Conservation (phyloP, 2,329 filamentous ascomycete species). For the Colletotrichum sp. region DNA sequence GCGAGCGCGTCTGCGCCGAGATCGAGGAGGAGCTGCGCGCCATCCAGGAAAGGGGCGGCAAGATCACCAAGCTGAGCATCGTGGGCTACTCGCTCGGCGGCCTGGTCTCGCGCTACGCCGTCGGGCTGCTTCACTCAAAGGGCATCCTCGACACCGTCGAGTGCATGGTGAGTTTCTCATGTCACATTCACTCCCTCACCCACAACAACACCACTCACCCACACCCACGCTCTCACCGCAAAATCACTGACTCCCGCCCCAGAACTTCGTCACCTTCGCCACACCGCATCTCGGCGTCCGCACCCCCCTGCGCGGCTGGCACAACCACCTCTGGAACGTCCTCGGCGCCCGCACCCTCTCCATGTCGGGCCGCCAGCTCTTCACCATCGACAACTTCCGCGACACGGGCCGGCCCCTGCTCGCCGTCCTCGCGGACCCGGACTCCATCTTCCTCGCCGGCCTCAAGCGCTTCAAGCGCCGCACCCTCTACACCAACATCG, state of each 20-base stretch:
- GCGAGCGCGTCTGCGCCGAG: slow-evolving; percentile 70
- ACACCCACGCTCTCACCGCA: neutral
- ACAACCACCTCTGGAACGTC: slow-evolving; percentile 79
- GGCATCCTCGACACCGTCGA: slow-evolving; percentile 80
- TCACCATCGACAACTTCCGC: slow-evolving; percentile 84
- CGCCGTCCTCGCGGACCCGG: slow-evolving; percentile 79
- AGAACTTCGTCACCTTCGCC: slow-evolving; percentile 94
- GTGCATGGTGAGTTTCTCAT: slow-evolving; percentile 66
- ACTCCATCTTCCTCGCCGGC: slow-evolving; percentile 84
- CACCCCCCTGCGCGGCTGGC: slow-evolving; percentile 69
- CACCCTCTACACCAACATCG: slow-evolving; percentile 83
- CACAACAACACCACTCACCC: neutral
- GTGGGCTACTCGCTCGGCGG: slow-evolving; percentile 92
- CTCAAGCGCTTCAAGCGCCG: slow-evolving; percentile 78
- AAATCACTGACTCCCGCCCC: neutral
- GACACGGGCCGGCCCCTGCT: slow-evolving; percentile 83
- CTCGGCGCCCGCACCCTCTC: slow-evolving; percentile 82
- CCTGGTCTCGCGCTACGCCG: slow-evolving; percentile 82
- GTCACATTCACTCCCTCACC: neutral
- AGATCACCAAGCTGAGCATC: slow-evolving; percentile 82
- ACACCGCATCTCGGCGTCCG: slow-evolving; percentile 82
- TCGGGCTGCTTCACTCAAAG: slow-evolving; percentile 82
- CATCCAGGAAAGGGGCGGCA: slow-evolving; percentile 66
- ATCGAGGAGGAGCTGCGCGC: slow-evolving; percentile 67
- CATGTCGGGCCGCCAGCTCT: slow-evolving; percentile 84